Conservation (phyloP, 352 stramenopile genomes). For the Halophytophthora batemanensis region DNA sequence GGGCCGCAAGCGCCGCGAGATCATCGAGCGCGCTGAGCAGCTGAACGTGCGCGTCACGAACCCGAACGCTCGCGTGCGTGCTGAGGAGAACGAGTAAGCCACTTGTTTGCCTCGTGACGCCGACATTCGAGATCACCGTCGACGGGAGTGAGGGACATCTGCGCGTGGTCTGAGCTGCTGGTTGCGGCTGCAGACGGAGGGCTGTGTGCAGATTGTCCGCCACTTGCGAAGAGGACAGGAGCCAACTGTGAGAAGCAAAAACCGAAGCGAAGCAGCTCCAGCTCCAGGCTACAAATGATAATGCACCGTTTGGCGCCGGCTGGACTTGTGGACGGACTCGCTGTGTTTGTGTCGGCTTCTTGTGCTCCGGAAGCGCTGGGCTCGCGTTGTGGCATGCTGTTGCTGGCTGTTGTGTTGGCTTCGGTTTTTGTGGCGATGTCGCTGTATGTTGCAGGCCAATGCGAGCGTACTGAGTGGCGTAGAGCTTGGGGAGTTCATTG, state of each 20-base stretch:
- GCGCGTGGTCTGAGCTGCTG: neutral
- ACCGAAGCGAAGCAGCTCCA: constrained; percentile 26
- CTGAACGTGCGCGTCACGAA: constrained; percentile 99
- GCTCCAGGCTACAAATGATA: constrained; percentile 37
- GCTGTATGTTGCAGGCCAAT: too few relatives aligned
- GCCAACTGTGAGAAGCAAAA: constrained; percentile 38
- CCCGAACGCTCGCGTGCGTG: constrained; percentile 95
- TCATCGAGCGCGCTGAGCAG: constrained; percentile 98
- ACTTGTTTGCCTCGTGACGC: constrained; percentile 11
- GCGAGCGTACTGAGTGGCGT: too few relatives aligned
- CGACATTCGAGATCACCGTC: constrained; percentile 9
- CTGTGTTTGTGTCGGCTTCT: constrained; percentile 21
- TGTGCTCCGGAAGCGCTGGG: too few relatives aligned
- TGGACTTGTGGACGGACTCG: constrained; percentile 38
- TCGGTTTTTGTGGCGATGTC: too few relatives aligned
- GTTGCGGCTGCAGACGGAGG: neutral
- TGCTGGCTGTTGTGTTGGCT: constrained; percentile 3
- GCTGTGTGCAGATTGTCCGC: constrained; percentile 13
- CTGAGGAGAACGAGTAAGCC: constrained; percentile 94
- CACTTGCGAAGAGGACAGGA: constrained; percentile 36
- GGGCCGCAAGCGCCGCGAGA: constrained; percentile 94
- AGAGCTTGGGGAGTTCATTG: too few relatives aligned
- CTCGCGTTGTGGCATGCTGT: constrained; percentile 2
- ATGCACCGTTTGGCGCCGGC: constrained; percentile 41
- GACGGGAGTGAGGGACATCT: constrained; percentile 23